A percentile compares a stretch with the other conserved stretches of the same genome.
Conservation (phyloP, 2,329 filamentous ascomycete species). For the Mycosphaerella sp. region DNA sequence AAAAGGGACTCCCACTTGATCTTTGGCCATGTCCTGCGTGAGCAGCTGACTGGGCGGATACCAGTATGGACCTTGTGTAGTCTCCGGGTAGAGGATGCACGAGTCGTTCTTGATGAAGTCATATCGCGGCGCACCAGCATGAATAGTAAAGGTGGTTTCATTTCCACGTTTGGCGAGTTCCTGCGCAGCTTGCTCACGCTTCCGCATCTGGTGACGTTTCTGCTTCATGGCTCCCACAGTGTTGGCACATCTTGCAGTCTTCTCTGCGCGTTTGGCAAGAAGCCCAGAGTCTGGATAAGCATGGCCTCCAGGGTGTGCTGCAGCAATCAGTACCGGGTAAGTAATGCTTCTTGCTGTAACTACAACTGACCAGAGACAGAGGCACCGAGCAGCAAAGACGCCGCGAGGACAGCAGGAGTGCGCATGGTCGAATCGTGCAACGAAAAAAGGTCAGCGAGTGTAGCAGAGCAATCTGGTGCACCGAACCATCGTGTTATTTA, state of each 20-base stretch:
- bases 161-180: slow-evolving; percentile 3
- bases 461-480: neutral
- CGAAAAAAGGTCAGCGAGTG: neutral
- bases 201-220: slow-evolving; percentile 9
- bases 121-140: slow-evolving; percentile 10
- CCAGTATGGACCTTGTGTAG: slow-evolving; percentile 13
- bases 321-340: neutral
- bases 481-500: neutral
- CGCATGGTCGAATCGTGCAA: neutral
- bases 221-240: slow-evolving; percentile 13
- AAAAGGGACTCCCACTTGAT: slow-evolving; percentile 11
- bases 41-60: slow-evolving; percentile 10
- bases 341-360: neutral
- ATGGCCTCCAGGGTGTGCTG: slow-evolving; percentile 4
- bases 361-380: neutral
- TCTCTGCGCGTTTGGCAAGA: slow-evolving; percentile 1
- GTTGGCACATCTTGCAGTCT: slow-evolving; percentile 9
- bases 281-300: neutral
- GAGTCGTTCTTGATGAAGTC: slow-evolving; percentile 15
- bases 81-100: slow-evolving; percentile 13
- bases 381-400: neutral
- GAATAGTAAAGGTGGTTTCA: slow-evolving; percentile 9
- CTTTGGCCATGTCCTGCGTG: slow-evolving; percentile 8
- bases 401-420: neutral
- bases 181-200: neutral